Conservation (phyloP, 345 rosid genomes). For the Zanthoxylum bungeanum region DNA sequence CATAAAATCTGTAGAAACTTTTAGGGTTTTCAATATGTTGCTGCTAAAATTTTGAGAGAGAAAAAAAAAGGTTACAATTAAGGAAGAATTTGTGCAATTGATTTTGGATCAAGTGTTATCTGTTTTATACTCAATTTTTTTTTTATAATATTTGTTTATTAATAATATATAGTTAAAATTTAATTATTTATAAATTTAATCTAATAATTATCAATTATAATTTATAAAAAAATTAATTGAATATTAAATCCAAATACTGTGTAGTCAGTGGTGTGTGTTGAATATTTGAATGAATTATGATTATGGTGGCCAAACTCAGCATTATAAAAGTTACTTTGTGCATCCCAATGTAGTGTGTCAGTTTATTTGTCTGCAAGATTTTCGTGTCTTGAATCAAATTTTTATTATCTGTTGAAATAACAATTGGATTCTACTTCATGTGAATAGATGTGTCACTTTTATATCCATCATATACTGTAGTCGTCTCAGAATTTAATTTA, state of each 20-base stretch:
- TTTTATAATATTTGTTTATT: no score
- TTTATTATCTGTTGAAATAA: background rate
- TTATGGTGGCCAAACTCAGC: constrained; percentile 16
- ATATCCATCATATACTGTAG: no score
- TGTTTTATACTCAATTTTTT: no score
- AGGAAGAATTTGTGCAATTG: background rate
- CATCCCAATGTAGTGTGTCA: constrained; percentile 33
- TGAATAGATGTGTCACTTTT: no score
- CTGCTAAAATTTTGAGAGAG: background rate
- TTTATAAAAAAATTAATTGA: no score
- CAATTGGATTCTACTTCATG: no score
- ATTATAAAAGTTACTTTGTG: constrained; percentile 28
- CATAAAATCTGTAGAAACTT: background rate
- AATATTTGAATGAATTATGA: constrained; percentile 16
- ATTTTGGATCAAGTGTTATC: no score
- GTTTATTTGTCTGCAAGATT: constrained; percentile 9
- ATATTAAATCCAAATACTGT: no score
- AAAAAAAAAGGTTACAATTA: background rate
- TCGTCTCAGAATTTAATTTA: no score
- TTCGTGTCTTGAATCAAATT: constrained; percentile 24
- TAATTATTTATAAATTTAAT: no score
- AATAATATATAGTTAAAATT: no score
- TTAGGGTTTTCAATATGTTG: background rate
- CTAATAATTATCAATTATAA: no score
- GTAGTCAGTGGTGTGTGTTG: constrained; percentile 2